Conservation (phyloP, 768 basidiomycete genomes). For the Russula sp. region DNA sequence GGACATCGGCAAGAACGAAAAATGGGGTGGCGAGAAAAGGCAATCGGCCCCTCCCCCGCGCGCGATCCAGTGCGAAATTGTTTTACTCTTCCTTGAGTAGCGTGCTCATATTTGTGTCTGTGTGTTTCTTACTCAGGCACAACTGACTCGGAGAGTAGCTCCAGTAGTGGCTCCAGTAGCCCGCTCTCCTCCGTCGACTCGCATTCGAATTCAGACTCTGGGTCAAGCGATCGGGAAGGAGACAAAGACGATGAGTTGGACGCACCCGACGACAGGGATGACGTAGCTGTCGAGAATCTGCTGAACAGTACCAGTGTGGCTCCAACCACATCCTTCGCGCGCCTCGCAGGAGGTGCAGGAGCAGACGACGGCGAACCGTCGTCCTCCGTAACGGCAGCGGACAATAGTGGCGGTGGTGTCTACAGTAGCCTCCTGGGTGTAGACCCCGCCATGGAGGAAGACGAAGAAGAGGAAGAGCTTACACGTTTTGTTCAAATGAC, state of each 20-base stretch:
- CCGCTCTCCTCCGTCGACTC: slow-evolving; percentile 20
- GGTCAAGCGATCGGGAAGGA: neutral
- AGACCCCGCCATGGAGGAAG: slow-evolving; percentile 4
- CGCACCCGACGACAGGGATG: slow-evolving; percentile 20
- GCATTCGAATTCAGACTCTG: neutral
- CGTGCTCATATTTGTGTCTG: neutral
- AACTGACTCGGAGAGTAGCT: neutral
- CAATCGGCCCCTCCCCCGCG: neutral
- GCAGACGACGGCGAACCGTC: slow-evolving; percentile 14
- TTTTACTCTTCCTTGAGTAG: neutral
- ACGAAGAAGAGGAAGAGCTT: slow-evolving; percentile 23
- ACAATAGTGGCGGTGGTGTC: neutral
- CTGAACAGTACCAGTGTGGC: slow-evolving; percentile 3
- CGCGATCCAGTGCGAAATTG: slow-evolving; percentile 2
- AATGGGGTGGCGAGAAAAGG: neutral
- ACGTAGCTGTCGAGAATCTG: slow-evolving; percentile 27
- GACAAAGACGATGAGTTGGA: slow-evolving; percentile 1
- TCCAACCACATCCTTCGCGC: neutral
- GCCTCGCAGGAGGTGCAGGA: neutral
- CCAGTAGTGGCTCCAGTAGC: slow-evolving; percentile 20
- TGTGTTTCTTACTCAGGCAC: neutral
- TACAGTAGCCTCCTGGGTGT: neutral
- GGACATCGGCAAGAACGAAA: neutral
- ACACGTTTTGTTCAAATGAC: slow-evolving; percentile 26
- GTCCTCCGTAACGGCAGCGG: slow-evolving; percentile 14